These are phyloP conservation scores for Aspergillus fijiensis DNA, from an alignment of 2,329 filamentous ascomycete species.

Conservation along the genomic window DNA sequence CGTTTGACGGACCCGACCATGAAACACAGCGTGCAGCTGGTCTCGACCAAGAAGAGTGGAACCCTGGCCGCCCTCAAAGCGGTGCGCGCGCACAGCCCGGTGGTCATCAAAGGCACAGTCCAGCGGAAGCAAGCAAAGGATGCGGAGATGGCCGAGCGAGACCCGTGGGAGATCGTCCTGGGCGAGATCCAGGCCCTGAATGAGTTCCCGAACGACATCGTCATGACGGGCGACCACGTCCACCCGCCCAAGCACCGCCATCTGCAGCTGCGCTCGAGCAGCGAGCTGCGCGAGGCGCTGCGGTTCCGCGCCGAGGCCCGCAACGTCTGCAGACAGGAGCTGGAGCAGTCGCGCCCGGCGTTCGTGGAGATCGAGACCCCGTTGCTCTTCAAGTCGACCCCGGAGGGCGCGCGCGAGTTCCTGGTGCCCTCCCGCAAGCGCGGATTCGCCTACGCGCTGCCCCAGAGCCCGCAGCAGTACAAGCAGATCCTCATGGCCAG, in stretches of 20 bases:
- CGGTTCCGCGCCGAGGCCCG: constrained; percentile 65
- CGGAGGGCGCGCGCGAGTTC: constrained; percentile 93
- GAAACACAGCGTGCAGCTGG: constrained; percentile 50
- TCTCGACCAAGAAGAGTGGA: constrained; percentile 44
- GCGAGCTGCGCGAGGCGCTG: constrained; percentile 65
- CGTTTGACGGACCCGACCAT: constrained; percentile 52
- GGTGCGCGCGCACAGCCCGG: constrained; percentile 54
- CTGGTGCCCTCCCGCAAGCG: constrained; percentile 78
- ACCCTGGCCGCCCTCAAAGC: constrained; percentile 44
- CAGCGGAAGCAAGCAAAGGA: constrained; percentile 39
- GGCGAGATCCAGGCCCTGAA: constrained; percentile 67
- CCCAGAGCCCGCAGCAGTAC: constrained; percentile 96
- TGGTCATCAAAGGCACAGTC: constrained; percentile 54
- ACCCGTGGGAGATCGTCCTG: constrained; percentile 60
- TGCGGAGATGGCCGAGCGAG: constrained; percentile 29
- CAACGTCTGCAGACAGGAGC: constrained; percentile 53
- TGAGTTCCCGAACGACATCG: constrained; percentile 70
- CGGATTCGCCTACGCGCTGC: constrained; percentile 82
- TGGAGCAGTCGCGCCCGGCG: constrained; percentile 52
- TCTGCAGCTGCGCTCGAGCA: constrained; percentile 77
- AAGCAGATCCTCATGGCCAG: constrained; percentile 97
- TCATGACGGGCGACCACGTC: constrained; percentile 70
- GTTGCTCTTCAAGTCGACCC: constrained; percentile 93
- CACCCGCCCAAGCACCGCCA: constrained; percentile 77
- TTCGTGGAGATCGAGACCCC: constrained; percentile 89